Base-by-base conservation (phyloP, 768 basidiomycete genomes). In the Mycena indigotica region DNA sequence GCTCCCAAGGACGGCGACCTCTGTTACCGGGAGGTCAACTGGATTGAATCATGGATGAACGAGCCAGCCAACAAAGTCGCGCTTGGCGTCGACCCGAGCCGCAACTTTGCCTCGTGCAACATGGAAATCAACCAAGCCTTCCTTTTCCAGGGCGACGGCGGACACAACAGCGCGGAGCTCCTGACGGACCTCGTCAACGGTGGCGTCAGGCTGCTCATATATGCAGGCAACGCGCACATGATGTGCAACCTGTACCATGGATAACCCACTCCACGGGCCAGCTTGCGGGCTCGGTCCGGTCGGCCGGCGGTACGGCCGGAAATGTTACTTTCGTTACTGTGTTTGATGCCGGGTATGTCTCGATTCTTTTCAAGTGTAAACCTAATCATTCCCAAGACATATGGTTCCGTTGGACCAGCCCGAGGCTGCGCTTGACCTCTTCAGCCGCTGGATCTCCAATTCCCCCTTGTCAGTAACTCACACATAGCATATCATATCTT, bases 391-490 rank as follows among this genome's bases (percentile, higher is more conserved):
- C 59, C 57, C 5, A 64, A 91, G 91, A 30, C 91, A 93, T 69
- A 90, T 94, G 93, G 92, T 92, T 6, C 93, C 94, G 4, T 87
- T 81, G 67, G 93, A 98, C 72, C 93, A 95, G 67, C 89, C 94
- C n/a, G n/a, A n/a, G n/a, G n/a, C n/a, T n/a, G n/a, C n/a, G n/a
- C n/a, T n/a, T n/a, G n/a, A n/a, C n/a, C n/a, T n/a, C n/a, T n/a
- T n/a, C n/a, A n/a, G n/a, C n/a, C n/a, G n/a, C n/a, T n/a, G n/a
- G n/a, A n/a, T n/a, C n/a, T n/a, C n/a, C n/a, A n/a, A n/a, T n/a
- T n/a, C n/a, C n/a, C n/a, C n/a, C 1, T n/a, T n/a, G n/a, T n/a
- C n/a, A n/a, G n/a, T n/a, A n/a, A n/a, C n/a, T n/a, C n/a, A n/a
- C n/a, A n/a, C n/a, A n/a, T n/a, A n/a, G n/a, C n/a, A n/a, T n/a